Evolutionary conservation across 75 land plant species (phyloP).

Genomic region (Cryptomeria japonica): DNA sequence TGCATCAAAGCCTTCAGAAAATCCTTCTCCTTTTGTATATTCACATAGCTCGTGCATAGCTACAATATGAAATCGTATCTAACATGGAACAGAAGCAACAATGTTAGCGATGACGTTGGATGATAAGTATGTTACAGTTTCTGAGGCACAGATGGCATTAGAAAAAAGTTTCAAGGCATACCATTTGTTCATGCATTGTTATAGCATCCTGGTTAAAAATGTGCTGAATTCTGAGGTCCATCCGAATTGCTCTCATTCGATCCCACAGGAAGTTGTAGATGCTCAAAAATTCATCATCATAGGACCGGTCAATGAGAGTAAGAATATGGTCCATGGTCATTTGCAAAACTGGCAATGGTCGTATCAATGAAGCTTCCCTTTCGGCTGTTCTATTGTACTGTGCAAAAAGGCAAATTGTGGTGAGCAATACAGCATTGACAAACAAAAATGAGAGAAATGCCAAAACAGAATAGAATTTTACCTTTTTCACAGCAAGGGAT

Average conservation of each 20-base stretch:
- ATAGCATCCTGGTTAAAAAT: constrained; percentile 79
- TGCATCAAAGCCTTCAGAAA: constrained; percentile 98
- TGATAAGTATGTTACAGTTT: neutral
- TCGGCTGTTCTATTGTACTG: constrained; percentile 97
- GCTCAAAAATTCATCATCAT: constrained; percentile 66
- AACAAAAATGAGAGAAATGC: neutral
- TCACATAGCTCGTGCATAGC: constrained; percentile 99
- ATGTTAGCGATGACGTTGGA: neutral
- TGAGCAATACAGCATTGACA: neutral
- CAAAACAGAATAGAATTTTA: constrained; percentile 4
- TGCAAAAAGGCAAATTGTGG: neutral
- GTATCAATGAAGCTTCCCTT: constrained; percentile 77
- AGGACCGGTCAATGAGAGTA: constrained; percentile 62
- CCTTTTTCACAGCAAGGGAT: constrained; percentile 76
- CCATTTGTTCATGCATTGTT: constrained; percentile 97
- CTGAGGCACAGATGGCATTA: neutral
- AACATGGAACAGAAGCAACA: constrained; percentile 15
- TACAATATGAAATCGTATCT: constrained; percentile 95
- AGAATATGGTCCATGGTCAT: constrained; percentile 80
- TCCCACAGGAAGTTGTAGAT: constrained; percentile 97
- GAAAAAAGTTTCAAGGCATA: constrained; percentile 14
- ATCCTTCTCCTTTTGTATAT: constrained; percentile 91
- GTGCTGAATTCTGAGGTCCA: constrained; percentile 99
- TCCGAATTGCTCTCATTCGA: constrained; percentile 92
- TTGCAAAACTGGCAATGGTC: constrained; percentile 82